A percentile compares a stretch with the other conserved stretches of the same genome.
Evolutionary conservation across 306 rosid species (phyloP).

Genomic region (Hippophae rhamnoides): DNA sequence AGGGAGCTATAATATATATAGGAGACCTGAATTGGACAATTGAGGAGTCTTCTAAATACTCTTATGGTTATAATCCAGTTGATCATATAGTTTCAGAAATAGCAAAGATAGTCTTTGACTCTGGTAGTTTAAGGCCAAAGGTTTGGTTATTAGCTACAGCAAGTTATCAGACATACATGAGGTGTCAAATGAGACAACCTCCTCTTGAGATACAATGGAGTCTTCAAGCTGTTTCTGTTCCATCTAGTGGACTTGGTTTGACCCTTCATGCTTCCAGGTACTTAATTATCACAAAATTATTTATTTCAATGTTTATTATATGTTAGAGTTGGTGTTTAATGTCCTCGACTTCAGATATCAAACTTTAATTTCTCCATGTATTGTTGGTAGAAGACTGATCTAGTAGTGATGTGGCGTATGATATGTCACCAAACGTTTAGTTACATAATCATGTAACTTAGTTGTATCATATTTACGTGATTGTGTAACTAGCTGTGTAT

Average conservation of each 20-base stretch:
- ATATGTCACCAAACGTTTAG: neutral
- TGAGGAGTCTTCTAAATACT: constrained; percentile 27
- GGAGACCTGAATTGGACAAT: constrained; percentile 82
- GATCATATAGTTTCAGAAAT: constrained; percentile 62
- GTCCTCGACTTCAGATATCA: no score
- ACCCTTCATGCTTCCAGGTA: constrained; percentile 79
- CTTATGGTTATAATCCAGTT: constrained; percentile 35
- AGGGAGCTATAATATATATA: constrained; percentile 45
- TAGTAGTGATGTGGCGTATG: no score
- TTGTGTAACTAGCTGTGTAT: no score
- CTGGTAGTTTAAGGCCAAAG: constrained; percentile 24
- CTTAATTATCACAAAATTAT: neutral
- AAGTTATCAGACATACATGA: constrained; percentile 74
- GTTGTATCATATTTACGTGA: neutral
- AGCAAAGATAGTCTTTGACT: constrained; percentile 40
- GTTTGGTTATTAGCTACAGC: constrained; percentile 73
- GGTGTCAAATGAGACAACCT: constrained; percentile 77
- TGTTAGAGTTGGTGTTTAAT: neutral
- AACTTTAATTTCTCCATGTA: no score
- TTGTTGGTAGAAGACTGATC: no score
- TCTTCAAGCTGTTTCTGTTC: constrained; percentile 88
- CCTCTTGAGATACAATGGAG: constrained; percentile 74
- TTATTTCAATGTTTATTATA: neutral
- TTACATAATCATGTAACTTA: constrained; percentile 9
- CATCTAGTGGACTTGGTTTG: constrained; percentile 74